A percentile compares a stretch with the other conserved stretches of the same genome.
These are phyloP conservation scores for Acer campestre DNA, from an alignment of 345 rosid species.

Conservation along the genomic window DNA sequence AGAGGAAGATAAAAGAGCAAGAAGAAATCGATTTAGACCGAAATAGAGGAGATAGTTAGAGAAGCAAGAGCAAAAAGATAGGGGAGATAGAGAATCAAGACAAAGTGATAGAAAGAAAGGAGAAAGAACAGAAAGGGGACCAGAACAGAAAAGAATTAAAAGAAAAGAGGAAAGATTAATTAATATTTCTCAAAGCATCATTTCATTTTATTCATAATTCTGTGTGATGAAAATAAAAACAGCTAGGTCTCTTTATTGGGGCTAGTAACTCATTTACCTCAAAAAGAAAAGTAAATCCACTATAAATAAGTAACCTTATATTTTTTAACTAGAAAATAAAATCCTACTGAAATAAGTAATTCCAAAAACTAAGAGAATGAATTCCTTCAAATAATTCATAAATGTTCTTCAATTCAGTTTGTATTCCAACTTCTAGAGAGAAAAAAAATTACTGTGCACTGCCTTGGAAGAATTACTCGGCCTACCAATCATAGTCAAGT, in stretches of 20 bases:
- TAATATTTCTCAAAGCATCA: background rate
- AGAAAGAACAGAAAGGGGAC: background rate
- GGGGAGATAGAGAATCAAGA: background rate
- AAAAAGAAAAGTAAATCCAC: background rate
- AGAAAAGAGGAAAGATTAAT: background rate
- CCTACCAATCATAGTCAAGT: conserved; percentile 2
- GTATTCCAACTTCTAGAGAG: background rate
- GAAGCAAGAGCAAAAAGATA: background rate
- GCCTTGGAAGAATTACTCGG: background rate
- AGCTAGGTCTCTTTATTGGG: background rate
- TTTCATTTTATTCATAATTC: background rate
- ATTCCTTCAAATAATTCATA: background rate
- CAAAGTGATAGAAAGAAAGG: background rate
- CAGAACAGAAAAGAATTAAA: background rate
- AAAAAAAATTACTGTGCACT: background rate
- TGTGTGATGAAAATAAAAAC: background rate
- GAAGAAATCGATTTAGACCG: background rate
- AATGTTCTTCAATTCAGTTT: background rate
- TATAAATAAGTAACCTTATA: background rate
- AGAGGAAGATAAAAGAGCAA: background rate
- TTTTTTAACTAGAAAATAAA: background rate
- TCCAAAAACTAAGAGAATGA: background rate
- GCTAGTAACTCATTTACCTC: background rate
- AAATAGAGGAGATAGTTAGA: background rate
- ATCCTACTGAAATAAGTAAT: background rate